Base-by-base conservation (phyloP, 1,139 yeast genomes). In the Protomyces arabidopsidicola region DNA sequence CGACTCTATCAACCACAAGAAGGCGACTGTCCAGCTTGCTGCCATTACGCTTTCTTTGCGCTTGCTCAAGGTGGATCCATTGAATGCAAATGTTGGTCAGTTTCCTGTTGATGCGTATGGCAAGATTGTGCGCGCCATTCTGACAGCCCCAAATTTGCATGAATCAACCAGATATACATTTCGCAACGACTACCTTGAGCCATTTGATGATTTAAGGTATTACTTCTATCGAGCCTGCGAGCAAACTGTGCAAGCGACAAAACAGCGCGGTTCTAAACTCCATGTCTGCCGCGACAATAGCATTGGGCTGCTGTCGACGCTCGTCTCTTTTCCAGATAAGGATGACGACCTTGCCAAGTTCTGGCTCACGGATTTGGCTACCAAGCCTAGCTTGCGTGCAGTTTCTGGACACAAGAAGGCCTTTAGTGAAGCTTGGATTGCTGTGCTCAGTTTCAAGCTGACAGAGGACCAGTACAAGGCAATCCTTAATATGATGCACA, bases 401-500 rank as follows among this genome's bases (percentile, higher is more conserved):
- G 60, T 31, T 16, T 39, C 35, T 45, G 79, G 80, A 54, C 90
- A 86, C 74, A 85, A 83, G 71, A 75, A 82, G 1, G 83, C 83
- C 51, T 87, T 87, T 73, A 96, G 91, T 73, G 82, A 82, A 67
- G 79, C 83, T 36, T 85, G 95, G 83, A 74, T 88, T 31, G 73
- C 79, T 16, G 75, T 85, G 14, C 78, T 91, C 65, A 79, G 81
- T 35, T 75, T 83, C 48, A 76, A 79, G 2, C 74, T 84, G 14
- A 72, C 79, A 0, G 68, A 69, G 2, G 75, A 71, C 8, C 96
- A 90, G 73, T 87, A 87, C 75, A 89, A 88, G 74, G 77, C 86
- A 0, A 79, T 87, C 1, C 78, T 93, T 63, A 77, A 83, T 8
- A 81, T 90, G 5, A 74, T 93, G 69, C 97, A 93, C 75, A 90